These are phyloP conservation scores for Pseudogymnoascus sp. DNA, from an alignment of 2,329 filamentous ascomycete species.

Conservation along the genomic window DNA sequence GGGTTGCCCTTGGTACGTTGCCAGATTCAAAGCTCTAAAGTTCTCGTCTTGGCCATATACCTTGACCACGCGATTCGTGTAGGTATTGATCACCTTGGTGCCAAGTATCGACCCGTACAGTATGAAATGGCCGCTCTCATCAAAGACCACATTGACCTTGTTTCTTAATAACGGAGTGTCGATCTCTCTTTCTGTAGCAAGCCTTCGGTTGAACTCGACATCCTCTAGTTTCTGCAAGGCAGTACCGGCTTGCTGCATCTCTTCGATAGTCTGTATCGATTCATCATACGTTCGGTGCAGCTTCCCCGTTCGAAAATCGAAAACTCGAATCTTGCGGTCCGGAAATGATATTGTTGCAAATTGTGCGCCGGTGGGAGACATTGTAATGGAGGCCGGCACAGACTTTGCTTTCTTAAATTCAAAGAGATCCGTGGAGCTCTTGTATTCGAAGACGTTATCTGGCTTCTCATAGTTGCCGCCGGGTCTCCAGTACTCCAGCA, in stretches of 20 bases:
- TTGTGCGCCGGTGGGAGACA: constrained; percentile 78
- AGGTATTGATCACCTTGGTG: constrained; percentile 90
- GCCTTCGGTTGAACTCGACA: constrained; percentile 81
- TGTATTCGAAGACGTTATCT: constrained; percentile 82
- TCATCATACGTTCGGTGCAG: constrained; percentile 92
- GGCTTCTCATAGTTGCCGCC: constrained; percentile 79
- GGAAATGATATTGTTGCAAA: constrained; percentile 89
- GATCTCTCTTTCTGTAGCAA: constrained; percentile 80
- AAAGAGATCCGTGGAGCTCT: constrained; percentile 88
- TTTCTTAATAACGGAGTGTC: constrained; percentile 60
- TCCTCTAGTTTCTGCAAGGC: constrained; percentile 74
- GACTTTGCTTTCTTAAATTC: constrained; percentile 96
- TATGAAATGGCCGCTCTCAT: constrained; percentile 93
- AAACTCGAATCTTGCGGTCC: constrained; percentile 85
- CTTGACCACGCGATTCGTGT: constrained; percentile 86
- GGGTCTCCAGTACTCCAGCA: constrained; percentile 95
- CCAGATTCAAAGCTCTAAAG: constrained; percentile 72
- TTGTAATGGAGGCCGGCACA: constrained; percentile 68
- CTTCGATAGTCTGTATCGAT: constrained; percentile 77
- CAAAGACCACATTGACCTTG: constrained; percentile 82
- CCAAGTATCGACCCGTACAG: constrained; percentile 89
- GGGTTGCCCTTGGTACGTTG: constrained; percentile 89
- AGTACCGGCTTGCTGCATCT: constrained; percentile 94
- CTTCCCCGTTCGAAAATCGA: constrained; percentile 85
- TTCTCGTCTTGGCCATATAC: constrained; percentile 86